phyloP scores from a whole-genome alignment of 2,329 filamentous ascomycete genomes.

The Colletotrichum endophyticum region DNA sequence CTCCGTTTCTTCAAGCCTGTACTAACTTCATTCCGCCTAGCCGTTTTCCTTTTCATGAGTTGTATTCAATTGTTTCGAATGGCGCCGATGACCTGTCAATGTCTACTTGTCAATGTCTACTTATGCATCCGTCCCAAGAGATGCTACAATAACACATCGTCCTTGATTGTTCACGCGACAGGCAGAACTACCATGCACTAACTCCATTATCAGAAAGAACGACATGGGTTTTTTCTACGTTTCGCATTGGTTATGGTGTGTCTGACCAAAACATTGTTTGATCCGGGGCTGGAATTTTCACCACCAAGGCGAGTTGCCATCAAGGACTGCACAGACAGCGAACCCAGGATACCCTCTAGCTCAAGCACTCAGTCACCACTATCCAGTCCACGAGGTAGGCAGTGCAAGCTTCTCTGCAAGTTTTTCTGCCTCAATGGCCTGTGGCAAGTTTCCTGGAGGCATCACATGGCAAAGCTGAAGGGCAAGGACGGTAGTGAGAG shows the following conservation, averaged over 20 bases:
- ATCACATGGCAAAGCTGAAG: not conserved
- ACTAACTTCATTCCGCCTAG: not conserved
- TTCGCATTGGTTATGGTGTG: too few species aligned
- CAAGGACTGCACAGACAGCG: not conserved
- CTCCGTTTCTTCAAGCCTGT: not conserved
- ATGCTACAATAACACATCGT: not conserved
- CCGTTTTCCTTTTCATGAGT: accelerated
- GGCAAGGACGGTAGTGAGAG: not conserved
- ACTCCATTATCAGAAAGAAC: not conserved
- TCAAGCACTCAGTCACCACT: not conserved
- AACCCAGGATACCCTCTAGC: not conserved
- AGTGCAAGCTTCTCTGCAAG: not conserved
- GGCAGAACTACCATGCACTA: not conserved
- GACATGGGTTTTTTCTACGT: too few species aligned
- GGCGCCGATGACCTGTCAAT: not conserved
- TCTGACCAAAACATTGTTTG: not conserved
- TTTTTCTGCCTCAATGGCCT: not conserved
- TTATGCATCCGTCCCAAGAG: not conserved
- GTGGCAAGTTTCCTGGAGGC: not conserved
- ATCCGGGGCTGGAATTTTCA: not conserved
- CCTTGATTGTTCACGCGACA: not conserved
- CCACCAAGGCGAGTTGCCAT: not conserved
- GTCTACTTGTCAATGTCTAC: not conserved
- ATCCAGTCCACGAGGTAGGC: not conserved
- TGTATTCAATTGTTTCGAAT: not conserved